These are phyloP conservation scores for Peltaster fructicola DNA, from an alignment of 2,329 filamentous ascomycete species.

Conservation along the genomic window DNA sequence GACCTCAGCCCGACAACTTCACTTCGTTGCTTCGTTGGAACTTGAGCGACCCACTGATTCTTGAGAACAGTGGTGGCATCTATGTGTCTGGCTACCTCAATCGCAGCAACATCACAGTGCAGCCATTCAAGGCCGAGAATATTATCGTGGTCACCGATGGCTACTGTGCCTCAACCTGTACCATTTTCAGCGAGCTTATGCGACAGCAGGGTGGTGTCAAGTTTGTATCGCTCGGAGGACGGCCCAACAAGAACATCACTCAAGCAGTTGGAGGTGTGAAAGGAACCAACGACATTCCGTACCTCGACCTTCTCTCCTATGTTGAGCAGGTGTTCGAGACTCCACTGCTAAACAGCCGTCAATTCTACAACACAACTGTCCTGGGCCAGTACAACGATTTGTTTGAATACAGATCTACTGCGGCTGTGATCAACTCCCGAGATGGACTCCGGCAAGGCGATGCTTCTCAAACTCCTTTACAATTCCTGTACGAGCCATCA, in stretches of 20 bases:
- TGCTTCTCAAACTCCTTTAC: constrained; percentile 26
- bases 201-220: constrained; percentile 26
- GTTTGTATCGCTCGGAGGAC: constrained; percentile 26
- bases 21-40: constrained; percentile 39
- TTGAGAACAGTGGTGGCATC: constrained; percentile 19
- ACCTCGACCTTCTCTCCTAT: constrained; percentile 9
- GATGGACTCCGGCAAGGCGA: constrained; percentile 18
- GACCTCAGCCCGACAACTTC: constrained; percentile 35
- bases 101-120: constrained; percentile 26
- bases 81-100: constrained; percentile 32
- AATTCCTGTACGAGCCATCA: constrained; percentile 30
- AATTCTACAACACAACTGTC: constrained; percentile 14
- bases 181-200: constrained; percentile 28
- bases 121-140: constrained; percentile 40
- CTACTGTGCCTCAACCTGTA: constrained; percentile 30
- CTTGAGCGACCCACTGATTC: constrained; percentile 24
- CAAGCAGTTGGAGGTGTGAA: constrained; percentile 29
- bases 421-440: constrained; percentile 13
- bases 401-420: constrained; percentile 9
- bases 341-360: constrained; percentile 8
- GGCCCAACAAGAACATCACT: constrained; percentile 23
- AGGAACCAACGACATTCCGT: constrained; percentile 20
- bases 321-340: constrained; percentile 10
- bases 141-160: constrained; percentile 34
- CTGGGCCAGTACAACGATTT: constrained; percentile 14